These are phyloP conservation scores for Penicillium sp. DNA, from an alignment of 2,329 filamentous ascomycete species.

Conservation along the genomic window DNA sequence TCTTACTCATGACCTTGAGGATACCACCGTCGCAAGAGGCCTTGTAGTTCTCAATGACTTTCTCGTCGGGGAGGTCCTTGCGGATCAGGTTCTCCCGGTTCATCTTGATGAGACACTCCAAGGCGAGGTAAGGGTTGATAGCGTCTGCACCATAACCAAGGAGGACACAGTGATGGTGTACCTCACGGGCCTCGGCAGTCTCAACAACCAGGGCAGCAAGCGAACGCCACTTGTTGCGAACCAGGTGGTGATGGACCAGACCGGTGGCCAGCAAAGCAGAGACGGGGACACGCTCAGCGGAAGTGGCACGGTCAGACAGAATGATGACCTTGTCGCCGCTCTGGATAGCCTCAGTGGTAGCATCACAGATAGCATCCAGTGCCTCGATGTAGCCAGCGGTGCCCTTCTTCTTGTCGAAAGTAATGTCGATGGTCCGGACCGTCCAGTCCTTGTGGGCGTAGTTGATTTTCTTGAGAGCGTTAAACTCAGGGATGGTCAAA, in stretches of 20 bases:
- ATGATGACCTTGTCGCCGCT: slow-evolving; percentile 80
- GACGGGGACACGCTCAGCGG: slow-evolving; percentile 74
- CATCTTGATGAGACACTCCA: slow-evolving; percentile 96
- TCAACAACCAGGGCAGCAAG: slow-evolving; percentile 82
- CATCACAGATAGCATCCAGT: slow-evolving; percentile 81
- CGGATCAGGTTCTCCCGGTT: slow-evolving; percentile 88
- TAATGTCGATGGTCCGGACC: slow-evolving; percentile 85
- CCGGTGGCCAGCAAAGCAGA: slow-evolving; percentile 84
- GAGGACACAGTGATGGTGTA: slow-evolving; percentile 98
- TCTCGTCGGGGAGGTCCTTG: slow-evolving; percentile 77
- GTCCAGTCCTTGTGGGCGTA: slow-evolving; percentile 73
- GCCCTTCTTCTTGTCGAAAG: slow-evolving; percentile 82
- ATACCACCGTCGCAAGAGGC: slow-evolving; percentile 95
- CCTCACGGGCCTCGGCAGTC: slow-evolving; percentile 91
- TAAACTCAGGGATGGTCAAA: slow-evolving; percentile 85
- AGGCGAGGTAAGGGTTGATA: slow-evolving; percentile 88
- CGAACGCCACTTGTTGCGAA: slow-evolving; percentile 92
- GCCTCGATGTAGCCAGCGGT: slow-evolving; percentile 79
- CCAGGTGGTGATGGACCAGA: slow-evolving; percentile 91
- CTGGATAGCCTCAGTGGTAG: slow-evolving; percentile 77
- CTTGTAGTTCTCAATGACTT: slow-evolving; percentile 92
- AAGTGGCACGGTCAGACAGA: slow-evolving; percentile 82
- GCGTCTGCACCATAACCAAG: slow-evolving; percentile 92
- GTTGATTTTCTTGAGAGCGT: slow-evolving; percentile 73
- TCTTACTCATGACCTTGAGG: slow-evolving; percentile 98